phyloP scores from a whole-genome alignment of 1,139 yeast genomes.

The Nakaseomyces bracarensis region DNA sequence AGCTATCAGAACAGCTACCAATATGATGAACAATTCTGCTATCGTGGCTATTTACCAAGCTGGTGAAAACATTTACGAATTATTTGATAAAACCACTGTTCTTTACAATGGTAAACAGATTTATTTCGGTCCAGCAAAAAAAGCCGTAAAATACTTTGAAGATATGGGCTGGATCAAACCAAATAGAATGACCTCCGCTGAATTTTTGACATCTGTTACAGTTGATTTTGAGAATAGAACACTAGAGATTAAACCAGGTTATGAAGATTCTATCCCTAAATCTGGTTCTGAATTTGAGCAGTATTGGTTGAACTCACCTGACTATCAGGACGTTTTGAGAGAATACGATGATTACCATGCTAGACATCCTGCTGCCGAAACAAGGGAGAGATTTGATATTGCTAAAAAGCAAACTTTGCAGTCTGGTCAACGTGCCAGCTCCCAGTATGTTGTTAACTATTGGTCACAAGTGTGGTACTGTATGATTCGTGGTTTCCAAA shows the following conservation, averaged over 20 bases:
- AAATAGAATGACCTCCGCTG: constrained; percentile 56
- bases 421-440: constrained; percentile 37
- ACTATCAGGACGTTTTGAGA: constrained; percentile 36
- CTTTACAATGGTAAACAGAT: constrained; percentile 52
- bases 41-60: constrained; percentile 61
- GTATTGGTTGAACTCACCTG: constrained; percentile 47
- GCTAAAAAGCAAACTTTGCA: constrained; percentile 40
- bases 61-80: constrained; percentile 54
- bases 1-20: constrained; percentile 55
- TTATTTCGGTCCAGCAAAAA: constrained; percentile 47
- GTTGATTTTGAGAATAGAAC: constrained; percentile 31
- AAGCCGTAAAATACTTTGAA: constrained; percentile 49
- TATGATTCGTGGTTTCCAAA: constrained; percentile 46
- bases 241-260: constrained; percentile 43
- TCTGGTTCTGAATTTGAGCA: constrained; percentile 50
- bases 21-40: constrained; percentile 47
- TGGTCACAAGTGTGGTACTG: constrained; percentile 39
- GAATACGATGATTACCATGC: constrained; percentile 39
- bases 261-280: constrained; percentile 45
- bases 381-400: constrained; percentile 35
- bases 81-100: constrained; percentile 58
- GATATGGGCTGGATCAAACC: constrained; percentile 57
- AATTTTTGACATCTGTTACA: constrained; percentile 62
- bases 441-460: constrained; percentile 42
- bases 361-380: constrained; percentile 35